Evolutionary conservation across 495 filamentous ascomycete genomes (phyloP).

Genomic region (Xylaria flabelliformis): DNA sequence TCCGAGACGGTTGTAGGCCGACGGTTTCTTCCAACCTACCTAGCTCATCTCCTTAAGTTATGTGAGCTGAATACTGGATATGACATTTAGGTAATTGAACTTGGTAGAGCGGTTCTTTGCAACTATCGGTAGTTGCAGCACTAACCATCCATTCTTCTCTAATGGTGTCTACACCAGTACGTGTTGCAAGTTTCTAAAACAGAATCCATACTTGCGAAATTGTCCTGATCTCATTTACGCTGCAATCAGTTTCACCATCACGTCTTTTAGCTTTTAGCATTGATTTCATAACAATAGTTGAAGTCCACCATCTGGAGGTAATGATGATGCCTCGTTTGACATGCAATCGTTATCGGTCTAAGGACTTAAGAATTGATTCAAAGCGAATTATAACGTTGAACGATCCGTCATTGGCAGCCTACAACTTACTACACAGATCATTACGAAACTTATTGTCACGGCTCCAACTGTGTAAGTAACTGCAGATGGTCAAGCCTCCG

Average conservation of each 20-base stretch:
- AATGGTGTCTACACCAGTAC: background rate
- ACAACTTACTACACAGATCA: background rate
- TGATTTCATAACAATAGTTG: background rate
- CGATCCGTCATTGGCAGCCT: background rate
- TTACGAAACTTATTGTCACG: background rate
- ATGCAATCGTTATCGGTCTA: background rate
- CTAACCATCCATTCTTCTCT: background rate
- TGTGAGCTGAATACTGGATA: background rate
- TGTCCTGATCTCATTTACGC: background rate
- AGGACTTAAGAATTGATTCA: background rate
- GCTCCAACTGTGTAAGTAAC: too few species aligned
- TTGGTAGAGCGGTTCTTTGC: background rate
- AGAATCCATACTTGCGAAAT: background rate
- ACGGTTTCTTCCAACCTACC: background rate
- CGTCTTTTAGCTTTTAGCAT: background rate
- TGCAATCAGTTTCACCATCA: background rate
- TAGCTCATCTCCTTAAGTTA: background rate
- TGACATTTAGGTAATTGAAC: background rate
- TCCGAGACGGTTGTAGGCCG: background rate
- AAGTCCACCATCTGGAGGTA: background rate
- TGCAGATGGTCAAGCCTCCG: too few species aligned
- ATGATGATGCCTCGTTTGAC: too few species aligned
- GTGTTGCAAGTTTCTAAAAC: background rate
- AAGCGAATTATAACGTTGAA: background rate
- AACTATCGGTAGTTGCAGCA: background rate